Conservation (phyloP, 306 rosid genomes). For the Oemleria cerasiformis region DNA sequence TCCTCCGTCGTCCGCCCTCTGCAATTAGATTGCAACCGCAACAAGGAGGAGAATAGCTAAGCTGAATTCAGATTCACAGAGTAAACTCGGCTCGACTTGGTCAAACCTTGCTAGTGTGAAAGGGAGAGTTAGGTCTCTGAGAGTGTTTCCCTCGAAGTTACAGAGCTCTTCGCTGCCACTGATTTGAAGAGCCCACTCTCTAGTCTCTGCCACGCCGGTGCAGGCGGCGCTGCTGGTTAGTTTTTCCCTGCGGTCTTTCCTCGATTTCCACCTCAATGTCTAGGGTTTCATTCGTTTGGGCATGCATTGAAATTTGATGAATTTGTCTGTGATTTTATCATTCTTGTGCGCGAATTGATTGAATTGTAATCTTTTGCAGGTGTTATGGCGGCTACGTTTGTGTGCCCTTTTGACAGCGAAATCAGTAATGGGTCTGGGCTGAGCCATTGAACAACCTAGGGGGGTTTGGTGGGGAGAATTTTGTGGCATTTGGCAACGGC, state of each 20-base stretch:
- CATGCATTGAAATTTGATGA: not conserved
- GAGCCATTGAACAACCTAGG: too few relatives aligned
- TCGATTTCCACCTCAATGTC: conserved; percentile 10
- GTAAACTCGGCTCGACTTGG: too few relatives aligned
- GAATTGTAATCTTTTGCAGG: conserved; percentile 46
- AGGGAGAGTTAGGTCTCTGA: not conserved
- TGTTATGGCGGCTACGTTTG: conserved; percentile 86
- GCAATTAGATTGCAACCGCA: too few relatives aligned
- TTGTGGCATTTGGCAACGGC: too few relatives aligned
- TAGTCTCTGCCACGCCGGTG: conserved; percentile 61
- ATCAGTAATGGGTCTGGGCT: too few relatives aligned
- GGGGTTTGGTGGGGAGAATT: too few relatives aligned
- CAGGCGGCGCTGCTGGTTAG: conserved; percentile 93
- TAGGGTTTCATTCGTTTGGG: conserved; percentile 29
- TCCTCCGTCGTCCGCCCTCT: too few relatives aligned
- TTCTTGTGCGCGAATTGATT: conserved; percentile 8
- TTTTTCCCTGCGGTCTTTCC: conserved; percentile 9
- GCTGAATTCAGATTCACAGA: too few relatives aligned
- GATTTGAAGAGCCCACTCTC: not conserved
- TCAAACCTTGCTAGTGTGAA: not conserved
- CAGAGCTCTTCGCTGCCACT: conserved; percentile 12
- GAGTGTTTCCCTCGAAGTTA: too few relatives aligned
- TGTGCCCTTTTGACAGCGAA: conserved; percentile 95
- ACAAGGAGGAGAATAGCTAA: too few relatives aligned
- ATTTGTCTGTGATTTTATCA: not conserved